Percentiles rank a stretch among this genome's conserved stretches.
phyloP scores from a whole-genome alignment of 768 basidiomycete genomes.

The Tricholoma matsutake region DNA sequence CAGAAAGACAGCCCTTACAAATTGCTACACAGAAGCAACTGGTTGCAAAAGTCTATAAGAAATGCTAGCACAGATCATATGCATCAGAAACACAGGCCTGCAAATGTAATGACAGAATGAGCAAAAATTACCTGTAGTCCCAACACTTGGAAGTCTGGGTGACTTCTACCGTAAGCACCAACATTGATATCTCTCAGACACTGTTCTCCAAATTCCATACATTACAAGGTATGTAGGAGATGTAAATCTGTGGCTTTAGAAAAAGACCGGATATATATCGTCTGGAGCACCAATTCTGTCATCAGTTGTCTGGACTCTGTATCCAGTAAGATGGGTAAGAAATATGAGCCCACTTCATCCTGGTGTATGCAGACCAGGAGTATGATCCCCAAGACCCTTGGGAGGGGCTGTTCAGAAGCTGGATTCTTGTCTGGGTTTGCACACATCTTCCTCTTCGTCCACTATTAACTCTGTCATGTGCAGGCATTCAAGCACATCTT shows the following conservation, averaged over 20 bases:
- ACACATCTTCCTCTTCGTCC: too few species aligned
- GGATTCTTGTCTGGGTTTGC: slow-evolving; percentile 18
- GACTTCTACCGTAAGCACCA: too few species aligned
- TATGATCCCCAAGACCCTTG: slow-evolving; percentile 23
- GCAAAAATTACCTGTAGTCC: neutral
- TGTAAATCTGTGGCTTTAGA: too few species aligned
- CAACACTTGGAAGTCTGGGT: neutral
- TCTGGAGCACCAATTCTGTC: too few species aligned
- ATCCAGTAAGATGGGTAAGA: too few species aligned
- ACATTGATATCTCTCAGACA: too few species aligned
- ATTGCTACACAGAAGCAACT: neutral
- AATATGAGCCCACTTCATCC: too few species aligned
- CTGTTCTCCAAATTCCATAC: too few species aligned
- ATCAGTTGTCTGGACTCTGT: too few species aligned
- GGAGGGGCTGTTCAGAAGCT: slow-evolving; percentile 22
- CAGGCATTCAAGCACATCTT: slow-evolving; percentile 1
- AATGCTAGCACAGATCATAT: neutral
- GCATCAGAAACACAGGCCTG: neutral
- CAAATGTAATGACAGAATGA: neutral
- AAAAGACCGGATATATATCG: too few species aligned
- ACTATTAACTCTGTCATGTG: neutral
- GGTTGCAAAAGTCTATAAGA: neutral
- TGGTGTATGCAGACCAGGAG: slow-evolving; percentile 14
- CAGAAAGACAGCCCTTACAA: neutral
- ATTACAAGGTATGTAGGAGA: too few species aligned